These are phyloP conservation scores for Salmacisia buchloeana DNA, from an alignment of 1,284 basidiomycete genomes.

Conservation along the genomic window DNA sequence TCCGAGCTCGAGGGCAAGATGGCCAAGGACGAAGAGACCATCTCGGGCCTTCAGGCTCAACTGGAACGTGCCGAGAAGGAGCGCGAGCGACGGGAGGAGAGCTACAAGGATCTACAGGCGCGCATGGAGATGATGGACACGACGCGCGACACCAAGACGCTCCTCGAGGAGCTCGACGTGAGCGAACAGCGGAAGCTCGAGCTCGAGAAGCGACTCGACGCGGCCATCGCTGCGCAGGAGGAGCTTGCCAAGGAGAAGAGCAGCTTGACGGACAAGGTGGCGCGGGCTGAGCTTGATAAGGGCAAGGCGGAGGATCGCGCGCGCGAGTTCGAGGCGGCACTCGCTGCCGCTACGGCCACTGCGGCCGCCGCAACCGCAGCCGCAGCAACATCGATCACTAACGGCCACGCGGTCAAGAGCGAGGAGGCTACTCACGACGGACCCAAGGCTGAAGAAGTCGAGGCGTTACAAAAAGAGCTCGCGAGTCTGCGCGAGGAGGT, in stretches of 20 bases:
- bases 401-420: no score
- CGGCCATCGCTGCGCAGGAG: constrained; percentile 16
- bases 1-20: constrained; percentile 80
- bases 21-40: constrained; percentile 69
- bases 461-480: constrained; percentile 10
- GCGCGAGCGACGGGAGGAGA: constrained; percentile 64
- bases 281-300: constrained; percentile 12
- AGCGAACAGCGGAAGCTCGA: constrained; percentile 69
- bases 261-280: background rate
- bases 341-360: background rate
- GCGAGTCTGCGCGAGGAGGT: constrained; percentile 12
- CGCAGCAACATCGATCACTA: background rate
- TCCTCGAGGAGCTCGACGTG: constrained; percentile 68
- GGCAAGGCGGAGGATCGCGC: constrained; percentile 17
- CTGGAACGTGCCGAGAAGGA: constrained; percentile 75
- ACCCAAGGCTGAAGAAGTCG: constrained; percentile 6
- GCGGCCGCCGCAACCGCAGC: constrained; percentile 5
- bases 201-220: constrained; percentile 60
- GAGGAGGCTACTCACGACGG: no score
- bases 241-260: constrained; percentile 1
- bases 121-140: constrained; percentile 66
- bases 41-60: constrained; percentile 63
- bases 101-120: constrained; percentile 63
- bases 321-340: constrained; percentile 12
- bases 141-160: constrained; percentile 30